phyloP scores from a whole-genome alignment of 1,139 yeast species.

The Candida mesenterica region DNA sequence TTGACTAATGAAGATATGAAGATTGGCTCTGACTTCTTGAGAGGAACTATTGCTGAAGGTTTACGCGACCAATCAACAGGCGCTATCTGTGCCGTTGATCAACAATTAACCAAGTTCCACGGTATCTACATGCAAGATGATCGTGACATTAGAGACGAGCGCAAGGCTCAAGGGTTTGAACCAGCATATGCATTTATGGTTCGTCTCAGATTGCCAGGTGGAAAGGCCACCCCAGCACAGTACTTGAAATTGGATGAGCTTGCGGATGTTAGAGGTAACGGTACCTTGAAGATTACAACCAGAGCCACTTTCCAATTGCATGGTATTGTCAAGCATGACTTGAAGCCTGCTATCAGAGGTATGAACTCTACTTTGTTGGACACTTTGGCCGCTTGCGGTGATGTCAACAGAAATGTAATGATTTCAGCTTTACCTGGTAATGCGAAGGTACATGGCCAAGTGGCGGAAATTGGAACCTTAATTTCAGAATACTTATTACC shows the following conservation, averaged over 20 bases:
- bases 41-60: conserved; percentile 94
- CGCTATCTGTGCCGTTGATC: conserved; percentile 88
- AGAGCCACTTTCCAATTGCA: conserved; percentile 98
- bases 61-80: conserved; percentile 82
- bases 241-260: conserved; percentile 85
- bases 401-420: conserved; percentile 95
- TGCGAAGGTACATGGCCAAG: conserved; percentile 76
- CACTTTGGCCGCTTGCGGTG: conserved; percentile 98
- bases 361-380: conserved; percentile 90
- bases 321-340: conserved; percentile 86
- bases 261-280: conserved; percentile 83
- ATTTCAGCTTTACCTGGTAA: conserved; percentile 84
- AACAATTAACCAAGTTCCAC: conserved; percentile 94
- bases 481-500: conserved; percentile 87
- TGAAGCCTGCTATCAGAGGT: conserved; percentile 90
- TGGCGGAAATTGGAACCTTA: conserved; percentile 58
- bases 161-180: conserved; percentile 89
- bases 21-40: conserved; percentile 75
- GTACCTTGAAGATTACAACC: conserved; percentile 90
- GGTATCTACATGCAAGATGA: conserved; percentile 99
- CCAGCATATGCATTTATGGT: conserved; percentile 97
- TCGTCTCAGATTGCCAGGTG: conserved; percentile 93
- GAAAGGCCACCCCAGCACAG: conserved; percentile 82
- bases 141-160: conserved; percentile 90
- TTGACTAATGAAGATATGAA: conserved; percentile 96